Base-by-base conservation (phyloP, 495 filamentous ascomycete genomes). In the Lasiosphaeria miniovina region DNA sequence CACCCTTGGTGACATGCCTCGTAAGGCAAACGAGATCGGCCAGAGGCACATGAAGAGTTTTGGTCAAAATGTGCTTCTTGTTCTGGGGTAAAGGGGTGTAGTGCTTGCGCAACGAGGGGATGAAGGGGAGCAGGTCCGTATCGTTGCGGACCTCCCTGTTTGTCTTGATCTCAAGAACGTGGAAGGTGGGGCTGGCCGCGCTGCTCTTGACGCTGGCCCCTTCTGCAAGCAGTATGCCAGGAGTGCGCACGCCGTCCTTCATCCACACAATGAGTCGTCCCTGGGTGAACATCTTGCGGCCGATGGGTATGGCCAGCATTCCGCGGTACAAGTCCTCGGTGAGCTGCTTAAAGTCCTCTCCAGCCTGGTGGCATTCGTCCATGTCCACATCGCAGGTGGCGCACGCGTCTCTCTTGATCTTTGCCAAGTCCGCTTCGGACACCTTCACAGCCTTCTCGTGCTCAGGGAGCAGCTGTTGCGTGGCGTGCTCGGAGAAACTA, bases 401-500 rank as follows among this genome's bases (percentile, higher is more conserved):
- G 68, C 94, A 98, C 6, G 88, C 68, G 63, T 96, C 90, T 4
- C 91, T 82, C 72, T 93, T 93, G 64, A 98, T 82, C 70, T 93
- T 96, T 41, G 82, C 90, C 59, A 98, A 76, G 71, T 94, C 92
- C 3, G 89, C 90, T 69, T 98, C 91, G 0, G 92, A 95, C n/a
- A 96, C 65, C 67, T 93, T 91, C 49, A 98, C 89, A 64, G 90
- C 86, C 69, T 93, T 93, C 75, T 98, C 93, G 62, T 97, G 93
- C 72, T 96, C 91, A 1, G 94, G 94, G 10, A 98, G 77, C 36
- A 98, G 77, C 60, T 95, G 93, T 67, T 98, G 95, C 0, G 95
- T 97, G n/a, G 92, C 92, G 75, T 98, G 94, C 74, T 98, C 94
- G 58, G 91, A 96, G 81, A 98, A 98, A 71, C 91, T 96, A 62